Base-by-base conservation (phyloP, 2,329 filamentous ascomycete genomes). In the Ascochyta fabae region DNA sequence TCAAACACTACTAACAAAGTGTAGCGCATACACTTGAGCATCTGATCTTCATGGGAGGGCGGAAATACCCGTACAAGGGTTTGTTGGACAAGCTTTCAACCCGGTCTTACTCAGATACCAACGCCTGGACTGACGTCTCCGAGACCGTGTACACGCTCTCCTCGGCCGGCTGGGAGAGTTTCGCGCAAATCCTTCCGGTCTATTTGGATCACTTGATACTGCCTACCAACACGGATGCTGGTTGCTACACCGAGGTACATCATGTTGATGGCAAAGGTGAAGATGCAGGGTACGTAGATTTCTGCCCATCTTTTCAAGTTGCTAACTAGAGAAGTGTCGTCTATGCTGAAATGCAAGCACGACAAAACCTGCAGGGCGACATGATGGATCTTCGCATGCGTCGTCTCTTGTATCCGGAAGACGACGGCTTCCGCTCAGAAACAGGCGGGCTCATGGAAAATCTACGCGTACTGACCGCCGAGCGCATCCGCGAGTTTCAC, bases 371-470 rank as follows among this genome's bases (percentile, higher is more conserved):
- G 48, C 88, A 90, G 62, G 81, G 83, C 7, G 92, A 96, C 73
- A 85, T 98, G 55, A 96, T 98, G 85, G 91, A 96, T 61, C 81
- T 97, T 53, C 85, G 86, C 61, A 88, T 91, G 48, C 88, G 91
- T 36, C 86, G 91, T 2, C 80, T 95, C 40, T 80, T 96, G 33
- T 99, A 98, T 67, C 93, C 93, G 0, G 87, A 95, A 73, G 89
- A 91, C 42, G 87, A 96, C 51, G 95, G 95, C 3, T 99, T 97
- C 72, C 88, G 94, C 55, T 98, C 97, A 66, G 95, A 99, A 77
- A 99, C 95, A n/a, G 95, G 95, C 12, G 95, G 95, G 13, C 92
- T 97, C 88, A 96, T 96, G 80, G 91, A 96, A 67, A 89, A 92
- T 31, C 82, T 99, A 45, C 88, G 95, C 38, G 87, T 92, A 3